phyloP scores from a whole-genome alignment of 2,329 filamentous ascomycete species.

The Botryotinia calthae region DNA sequence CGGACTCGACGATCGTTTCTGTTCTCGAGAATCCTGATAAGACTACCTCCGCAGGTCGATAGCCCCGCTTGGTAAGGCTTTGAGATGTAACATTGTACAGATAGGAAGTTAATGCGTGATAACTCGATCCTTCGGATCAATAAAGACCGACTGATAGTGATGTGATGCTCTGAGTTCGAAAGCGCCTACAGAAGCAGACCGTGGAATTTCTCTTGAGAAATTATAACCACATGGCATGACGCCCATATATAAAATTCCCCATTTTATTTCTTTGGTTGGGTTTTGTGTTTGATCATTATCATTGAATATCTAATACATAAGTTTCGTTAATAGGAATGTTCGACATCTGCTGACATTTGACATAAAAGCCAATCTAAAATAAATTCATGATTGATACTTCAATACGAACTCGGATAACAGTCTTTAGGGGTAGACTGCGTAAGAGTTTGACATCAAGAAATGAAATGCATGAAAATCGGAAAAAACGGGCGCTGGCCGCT shows the following conservation, averaged over 20 bases:
- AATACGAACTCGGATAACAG: neutral
- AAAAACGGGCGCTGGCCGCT: neutral
- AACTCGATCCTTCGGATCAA: neutral
- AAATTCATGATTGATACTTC: neutral
- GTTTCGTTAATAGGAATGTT: neutral
- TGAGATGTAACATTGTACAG: neutral
- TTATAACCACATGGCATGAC: neutral
- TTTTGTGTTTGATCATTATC: slow-evolving; percentile 48
- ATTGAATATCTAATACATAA: slow-evolving; percentile 44
- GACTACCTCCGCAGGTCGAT: neutral
- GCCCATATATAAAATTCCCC: neutral
- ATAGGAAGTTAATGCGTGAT: neutral
- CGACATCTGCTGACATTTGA: neutral
- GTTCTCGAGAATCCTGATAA: neutral
- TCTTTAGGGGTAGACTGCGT: neutral
- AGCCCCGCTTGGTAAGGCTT: neutral
- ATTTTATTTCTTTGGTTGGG: slow-evolving; percentile 25
- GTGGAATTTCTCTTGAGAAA: neutral
- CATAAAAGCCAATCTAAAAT: neutral
- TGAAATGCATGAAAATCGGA: neutral
- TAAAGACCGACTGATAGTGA: neutral
- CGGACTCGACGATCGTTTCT: neutral
- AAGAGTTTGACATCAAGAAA: neutral
- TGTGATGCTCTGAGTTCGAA: neutral
- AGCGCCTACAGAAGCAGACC: neutral